Evolutionary conservation across 257 asterid species (phyloP).

Genomic region (Solanum piurae): DNA sequence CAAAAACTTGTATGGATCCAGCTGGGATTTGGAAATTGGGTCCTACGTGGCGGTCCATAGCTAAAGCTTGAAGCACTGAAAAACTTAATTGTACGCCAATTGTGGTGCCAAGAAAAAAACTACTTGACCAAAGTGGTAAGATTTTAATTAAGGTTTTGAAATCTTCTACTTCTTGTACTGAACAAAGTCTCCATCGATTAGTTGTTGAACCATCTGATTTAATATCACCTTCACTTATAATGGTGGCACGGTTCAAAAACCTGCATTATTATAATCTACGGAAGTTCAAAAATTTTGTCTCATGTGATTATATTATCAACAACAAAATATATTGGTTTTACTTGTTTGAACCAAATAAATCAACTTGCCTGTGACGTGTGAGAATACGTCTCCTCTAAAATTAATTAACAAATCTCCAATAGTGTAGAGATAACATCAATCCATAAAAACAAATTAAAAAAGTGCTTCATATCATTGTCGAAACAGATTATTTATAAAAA

Average conservation of each 20-base stretch:
- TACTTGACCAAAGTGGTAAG: conserved; percentile 12
- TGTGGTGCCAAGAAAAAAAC: conserved; percentile 1
- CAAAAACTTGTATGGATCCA: neutral
- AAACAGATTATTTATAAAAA: neutral
- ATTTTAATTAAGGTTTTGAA: conserved; percentile 7
- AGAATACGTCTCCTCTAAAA: neutral
- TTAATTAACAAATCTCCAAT: neutral
- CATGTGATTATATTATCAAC: neutral
- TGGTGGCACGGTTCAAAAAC: conserved; percentile 11
- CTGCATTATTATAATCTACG: neutral
- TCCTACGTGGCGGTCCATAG: conserved; percentile 11
- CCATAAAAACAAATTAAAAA: neutral
- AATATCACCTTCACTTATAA: neutral
- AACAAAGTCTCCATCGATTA: conserved; percentile 8
- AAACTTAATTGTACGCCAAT: conserved; percentile 1
- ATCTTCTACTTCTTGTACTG: conserved; percentile 10
- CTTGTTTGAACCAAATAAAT: neutral
- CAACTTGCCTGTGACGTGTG: neutral
- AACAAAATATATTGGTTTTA: neutral
- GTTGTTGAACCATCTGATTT: neutral
- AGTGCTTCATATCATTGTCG: neutral
- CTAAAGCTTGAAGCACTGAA: conserved; percentile 12
- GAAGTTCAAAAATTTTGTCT: neutral
- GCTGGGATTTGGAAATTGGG: conserved; percentile 14
- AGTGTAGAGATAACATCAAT: neutral